Evolutionary conservation across 1,139 yeast species (phyloP).

Genomic region (Taphrina deformans): DNA sequence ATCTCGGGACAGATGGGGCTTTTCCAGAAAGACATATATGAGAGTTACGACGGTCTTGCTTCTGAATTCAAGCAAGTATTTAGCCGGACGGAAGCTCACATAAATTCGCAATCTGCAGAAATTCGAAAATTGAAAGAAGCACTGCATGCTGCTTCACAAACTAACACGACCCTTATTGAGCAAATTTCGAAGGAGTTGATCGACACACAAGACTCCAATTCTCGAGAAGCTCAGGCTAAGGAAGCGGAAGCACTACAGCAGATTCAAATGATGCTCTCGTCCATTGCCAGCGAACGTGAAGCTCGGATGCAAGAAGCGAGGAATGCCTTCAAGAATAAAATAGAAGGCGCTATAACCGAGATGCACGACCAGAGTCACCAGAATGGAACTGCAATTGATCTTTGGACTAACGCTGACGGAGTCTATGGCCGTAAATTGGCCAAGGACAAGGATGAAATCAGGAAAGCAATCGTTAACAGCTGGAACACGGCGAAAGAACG

Average conservation of each 20-base stretch:
- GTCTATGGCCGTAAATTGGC: slow-evolving; percentile 37
- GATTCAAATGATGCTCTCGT: slow-evolving; percentile 1
- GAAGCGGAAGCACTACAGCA: slow-evolving; percentile 6
- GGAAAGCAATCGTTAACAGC: slow-evolving; percentile 37
- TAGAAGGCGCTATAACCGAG: neutral
- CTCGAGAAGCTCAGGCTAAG: neutral
- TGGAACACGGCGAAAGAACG: slow-evolving; percentile 37
- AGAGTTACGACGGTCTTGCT: slow-evolving; percentile 41
- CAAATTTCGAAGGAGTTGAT: slow-evolving; percentile 19
- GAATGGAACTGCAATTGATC: slow-evolving; percentile 20
- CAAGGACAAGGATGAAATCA: slow-evolving; percentile 38
- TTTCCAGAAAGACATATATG: slow-evolving; percentile 39
- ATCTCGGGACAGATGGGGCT: slow-evolving; percentile 38
- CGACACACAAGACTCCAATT: slow-evolving; percentile 3
- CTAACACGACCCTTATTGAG: slow-evolving; percentile 31
- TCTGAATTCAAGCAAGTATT: slow-evolving; percentile 40
- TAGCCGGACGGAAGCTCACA: slow-evolving; percentile 39
- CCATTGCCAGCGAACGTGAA: neutral
- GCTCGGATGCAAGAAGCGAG: neutral
- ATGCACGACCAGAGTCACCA: neutral
- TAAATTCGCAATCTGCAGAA: slow-evolving; percentile 38
- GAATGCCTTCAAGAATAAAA: neutral
- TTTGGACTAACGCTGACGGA: slow-evolving; percentile 37
- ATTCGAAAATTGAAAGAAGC: slow-evolving; percentile 39
- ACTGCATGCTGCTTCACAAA: slow-evolving; percentile 33